Conservation (phyloP, 2,329 filamentous ascomycete genomes). For the Colletotrichum australisinense region DNA sequence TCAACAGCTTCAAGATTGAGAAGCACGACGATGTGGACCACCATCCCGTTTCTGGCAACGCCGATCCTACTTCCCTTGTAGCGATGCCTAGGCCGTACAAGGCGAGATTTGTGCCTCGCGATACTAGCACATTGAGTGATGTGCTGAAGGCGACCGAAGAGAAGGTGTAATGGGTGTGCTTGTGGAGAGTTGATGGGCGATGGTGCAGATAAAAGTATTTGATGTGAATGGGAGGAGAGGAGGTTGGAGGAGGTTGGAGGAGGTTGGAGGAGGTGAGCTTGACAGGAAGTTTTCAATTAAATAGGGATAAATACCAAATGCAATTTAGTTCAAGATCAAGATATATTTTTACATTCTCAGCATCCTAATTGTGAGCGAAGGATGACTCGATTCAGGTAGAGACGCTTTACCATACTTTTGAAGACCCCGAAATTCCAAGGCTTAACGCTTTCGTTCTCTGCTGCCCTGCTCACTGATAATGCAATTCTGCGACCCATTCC, state of each 20-base stretch:
- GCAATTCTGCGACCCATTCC: no score
- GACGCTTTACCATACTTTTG: no score
- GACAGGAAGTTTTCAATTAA: not conserved
- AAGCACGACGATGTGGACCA: slow-evolving; percentile 65
- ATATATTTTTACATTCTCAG: no score
- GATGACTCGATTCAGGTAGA: no score
- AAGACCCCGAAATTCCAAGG: no score
- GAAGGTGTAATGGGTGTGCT: not conserved
- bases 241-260: not conserved
- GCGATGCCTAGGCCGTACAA: slow-evolving; percentile 69
- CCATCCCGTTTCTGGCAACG: slow-evolving; percentile 68
- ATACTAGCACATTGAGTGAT: not conserved
- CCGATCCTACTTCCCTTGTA: slow-evolving; percentile 72
- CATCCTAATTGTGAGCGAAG: not conserved
- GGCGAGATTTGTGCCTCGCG: slow-evolving; percentile 67
- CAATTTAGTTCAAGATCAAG: not conserved
- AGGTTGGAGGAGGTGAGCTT: no score
- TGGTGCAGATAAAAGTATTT: no score
- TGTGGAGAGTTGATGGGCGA: not conserved
- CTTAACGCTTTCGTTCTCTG: no score
- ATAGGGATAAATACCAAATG: not conserved
- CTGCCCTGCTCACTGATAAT: no score
- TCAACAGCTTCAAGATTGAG: slow-evolving; percentile 71
- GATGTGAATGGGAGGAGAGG: not conserved
- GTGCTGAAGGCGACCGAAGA: not conserved